Base-by-base conservation (phyloP, 2,329 filamentous ascomycete species). In the Cladophialophora carrionii region DNA sequence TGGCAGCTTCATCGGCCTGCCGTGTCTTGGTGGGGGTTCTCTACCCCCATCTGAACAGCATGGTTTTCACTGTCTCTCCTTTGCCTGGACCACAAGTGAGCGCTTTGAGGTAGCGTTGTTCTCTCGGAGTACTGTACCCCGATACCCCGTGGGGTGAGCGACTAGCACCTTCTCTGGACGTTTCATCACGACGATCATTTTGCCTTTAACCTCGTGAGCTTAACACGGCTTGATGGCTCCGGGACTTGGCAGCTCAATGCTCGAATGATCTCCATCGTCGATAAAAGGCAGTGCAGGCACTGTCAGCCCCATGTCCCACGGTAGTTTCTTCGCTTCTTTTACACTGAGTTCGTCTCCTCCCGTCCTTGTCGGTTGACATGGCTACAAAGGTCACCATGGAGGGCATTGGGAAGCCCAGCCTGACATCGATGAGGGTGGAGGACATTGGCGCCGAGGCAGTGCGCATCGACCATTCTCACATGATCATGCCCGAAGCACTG, bases 381-480 rank as follows among this genome's bases (percentile, higher is more conserved):
- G 61, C 51, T 26, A 8, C 54, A 10, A 52, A 58, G 26, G 29
- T 34, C 9, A 29, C 51, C 6, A 55, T 24, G 32, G 57, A 61
- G 22, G 56, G 61, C 32, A 43, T 10, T 8, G 61, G 49, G 41
- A 9, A 26, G 26, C 31, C 55, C 26, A 59, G 43, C 41, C 3
- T 31, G 2, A 22, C 49, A 14, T 63, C 61, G 17, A 57, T 46
- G 26, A 46, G 26, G 41, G 62, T 64, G 8, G 65, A 67, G 49
- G 59, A 61, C 52, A 57, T 67, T 31, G 65, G 63, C 22, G 62
- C 62, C 9, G 62, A 64, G 53, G 62, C 64, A 48, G 57, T 62
- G 17, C 65, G 65, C 29, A 57, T 62, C 34, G 53, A 64, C 22
- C 52, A 59, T 29, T 56, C 62, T 24, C 62, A 62, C 26, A 48